Percentiles rank a stretch among this genome's conserved stretches.
Conservation (phyloP, 129 eudicot species). For the Scalesia atractyloides region DNA sequence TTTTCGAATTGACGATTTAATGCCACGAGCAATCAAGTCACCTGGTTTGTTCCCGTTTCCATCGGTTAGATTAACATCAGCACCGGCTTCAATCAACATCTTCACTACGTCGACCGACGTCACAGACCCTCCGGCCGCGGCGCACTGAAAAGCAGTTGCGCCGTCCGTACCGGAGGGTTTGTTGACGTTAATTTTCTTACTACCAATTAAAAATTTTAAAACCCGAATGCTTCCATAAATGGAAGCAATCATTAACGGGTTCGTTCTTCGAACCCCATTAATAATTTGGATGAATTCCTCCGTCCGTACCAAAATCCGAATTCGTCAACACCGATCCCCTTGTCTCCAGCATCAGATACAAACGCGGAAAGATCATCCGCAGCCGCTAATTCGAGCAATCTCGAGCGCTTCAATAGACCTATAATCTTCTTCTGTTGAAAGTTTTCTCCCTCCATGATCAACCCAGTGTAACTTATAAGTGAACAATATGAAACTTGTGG, state of each 20-base stretch:
- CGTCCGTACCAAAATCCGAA: slow-evolving; percentile 74
- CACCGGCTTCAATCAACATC: slow-evolving; percentile 53
- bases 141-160: slow-evolving; percentile 84
- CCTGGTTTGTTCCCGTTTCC: slow-evolving; percentile 53
- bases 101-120: slow-evolving; percentile 42
- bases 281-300: slow-evolving; percentile 44
- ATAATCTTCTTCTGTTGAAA: background rate
- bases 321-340: slow-evolving; percentile 40
- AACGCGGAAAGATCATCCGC: slow-evolving; percentile 58
- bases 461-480: too few species aligned
- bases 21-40: slow-evolving; percentile 44
- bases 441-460: too few species aligned
- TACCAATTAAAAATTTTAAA: slow-evolving; percentile 43
- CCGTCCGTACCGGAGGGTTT: slow-evolving; percentile 58
- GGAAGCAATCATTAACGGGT: slow-evolving; percentile 77
- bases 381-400: slow-evolving; percentile 73
- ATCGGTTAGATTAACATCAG: slow-evolving; percentile 44
- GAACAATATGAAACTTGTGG: background rate
- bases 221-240: slow-evolving; percentile 63
- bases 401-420: background rate
- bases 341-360: slow-evolving; percentile 44
- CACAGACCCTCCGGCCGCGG: slow-evolving; percentile 71
- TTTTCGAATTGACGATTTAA: slow-evolving; percentile 40
- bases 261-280: slow-evolving; percentile 64
- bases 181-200: slow-evolving; percentile 48